Evolutionary conservation across 306 rosid genomes (phyloP).

Genomic region (Inga oerstediana): DNA sequence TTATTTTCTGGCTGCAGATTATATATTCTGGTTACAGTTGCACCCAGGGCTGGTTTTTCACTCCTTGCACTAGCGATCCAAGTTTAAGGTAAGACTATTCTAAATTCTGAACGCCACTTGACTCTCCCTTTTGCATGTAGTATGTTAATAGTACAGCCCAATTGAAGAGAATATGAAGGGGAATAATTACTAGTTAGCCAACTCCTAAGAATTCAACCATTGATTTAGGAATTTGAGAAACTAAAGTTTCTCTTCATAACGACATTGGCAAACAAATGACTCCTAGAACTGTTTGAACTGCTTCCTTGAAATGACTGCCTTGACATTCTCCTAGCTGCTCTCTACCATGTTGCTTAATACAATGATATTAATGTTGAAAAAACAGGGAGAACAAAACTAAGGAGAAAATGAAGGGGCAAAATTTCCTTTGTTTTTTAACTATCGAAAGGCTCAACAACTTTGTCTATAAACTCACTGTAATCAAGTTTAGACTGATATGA

Average conservation of each 20-base stretch:
- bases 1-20: conserved; percentile 49
- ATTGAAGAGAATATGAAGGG: not conserved
- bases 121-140: not conserved
- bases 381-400: not conserved
- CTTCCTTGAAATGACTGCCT: not conserved
- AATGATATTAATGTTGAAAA: not conserved
- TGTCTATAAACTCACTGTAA: not conserved
- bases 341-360: not conserved
- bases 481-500: not conserved
- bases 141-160: not conserved
- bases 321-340: not conserved
- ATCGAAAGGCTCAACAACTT: not conserved
- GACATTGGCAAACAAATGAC: not conserved
- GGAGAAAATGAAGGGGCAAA: not conserved
- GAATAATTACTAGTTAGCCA: not conserved
- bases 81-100: conserved; percentile 68
- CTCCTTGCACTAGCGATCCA: conserved; percentile 84
- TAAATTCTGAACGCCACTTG: not conserved
- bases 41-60: conserved; percentile 97
- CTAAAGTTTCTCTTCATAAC: not conserved
- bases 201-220: not conserved
- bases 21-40: conserved; percentile 86
- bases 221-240: not conserved
- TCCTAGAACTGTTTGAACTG: not conserved
- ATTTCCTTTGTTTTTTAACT: not conserved